phyloP scores from a whole-genome alignment of 2,329 filamentous ascomycete species.

The Stagonosporopsis cucurbitacearum region DNA sequence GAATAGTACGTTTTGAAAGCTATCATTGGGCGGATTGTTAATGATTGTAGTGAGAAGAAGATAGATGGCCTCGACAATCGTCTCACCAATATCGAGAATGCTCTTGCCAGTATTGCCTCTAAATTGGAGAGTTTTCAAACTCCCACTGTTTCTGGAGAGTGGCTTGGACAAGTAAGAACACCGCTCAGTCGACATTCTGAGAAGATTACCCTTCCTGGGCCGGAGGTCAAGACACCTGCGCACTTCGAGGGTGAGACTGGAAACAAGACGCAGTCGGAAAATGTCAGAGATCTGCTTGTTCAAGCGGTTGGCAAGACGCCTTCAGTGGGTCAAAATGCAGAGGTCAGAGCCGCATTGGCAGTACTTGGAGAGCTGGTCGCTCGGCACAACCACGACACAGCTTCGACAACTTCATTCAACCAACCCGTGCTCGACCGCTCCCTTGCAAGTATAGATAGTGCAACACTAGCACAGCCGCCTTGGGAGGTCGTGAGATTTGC shows the following conservation, averaged over 20 bases:
- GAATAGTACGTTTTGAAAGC: not conserved
- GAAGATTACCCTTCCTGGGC: not conserved
- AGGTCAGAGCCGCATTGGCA: not conserved
- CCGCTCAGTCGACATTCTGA: not conserved
- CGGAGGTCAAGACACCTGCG: not conserved
- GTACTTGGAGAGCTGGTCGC: not conserved
- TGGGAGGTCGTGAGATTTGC: not conserved
- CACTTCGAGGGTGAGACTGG: not conserved
- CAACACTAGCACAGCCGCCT: not conserved
- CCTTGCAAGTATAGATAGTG: not conserved
- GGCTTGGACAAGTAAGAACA: not conserved
- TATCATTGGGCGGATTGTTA: not conserved
- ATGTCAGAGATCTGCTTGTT: not conserved
- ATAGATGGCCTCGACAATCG: not conserved
- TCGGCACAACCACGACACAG: not conserved
- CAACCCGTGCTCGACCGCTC: not conserved
- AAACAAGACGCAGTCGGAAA: not conserved
- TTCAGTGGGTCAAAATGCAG: not conserved
- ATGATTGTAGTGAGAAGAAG: not conserved
- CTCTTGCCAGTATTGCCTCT: not conserved
- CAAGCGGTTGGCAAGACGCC: not conserved
- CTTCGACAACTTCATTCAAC: not conserved
- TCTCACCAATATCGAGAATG: not conserved
- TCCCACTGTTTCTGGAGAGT: not conserved
- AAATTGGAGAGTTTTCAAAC: not conserved